Conservation (phyloP, 2,329 filamentous ascomycete genomes). For the Stemphylium beticola region DNA sequence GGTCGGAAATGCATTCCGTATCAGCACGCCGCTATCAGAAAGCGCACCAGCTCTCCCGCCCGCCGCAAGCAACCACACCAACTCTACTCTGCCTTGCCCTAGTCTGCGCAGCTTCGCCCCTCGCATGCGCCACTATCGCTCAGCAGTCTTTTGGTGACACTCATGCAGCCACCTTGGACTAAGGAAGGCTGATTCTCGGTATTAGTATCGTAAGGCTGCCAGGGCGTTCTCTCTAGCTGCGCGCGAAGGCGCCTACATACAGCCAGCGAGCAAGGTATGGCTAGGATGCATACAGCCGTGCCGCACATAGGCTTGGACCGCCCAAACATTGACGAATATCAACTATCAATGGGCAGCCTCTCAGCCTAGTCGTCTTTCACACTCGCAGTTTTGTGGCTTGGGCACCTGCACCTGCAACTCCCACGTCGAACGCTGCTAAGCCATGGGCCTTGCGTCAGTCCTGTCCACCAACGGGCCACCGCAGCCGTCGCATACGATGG, state of each 20-base stretch:
- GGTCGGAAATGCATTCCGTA: neutral
- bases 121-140: neutral
- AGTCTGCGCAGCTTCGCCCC: neutral
- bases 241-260: too few relatives aligned
- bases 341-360: neutral
- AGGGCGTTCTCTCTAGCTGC: neutral
- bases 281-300: neutral
- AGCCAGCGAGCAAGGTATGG: neutral
- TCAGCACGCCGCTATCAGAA: neutral
- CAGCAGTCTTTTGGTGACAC: neutral
- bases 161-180: neutral
- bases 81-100: neutral
- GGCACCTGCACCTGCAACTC: neutral
- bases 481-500: neutral
- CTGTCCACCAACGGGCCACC: neutral
- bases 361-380: neutral
- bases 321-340: neutral
- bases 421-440: neutral
- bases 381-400: neutral
- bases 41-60: neutral
- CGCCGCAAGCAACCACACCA: neutral
- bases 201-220: neutral
- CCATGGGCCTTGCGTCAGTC: neutral
- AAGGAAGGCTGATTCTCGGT: neutral
- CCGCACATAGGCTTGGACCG: neutral